phyloP scores from a whole-genome alignment of 2,329 filamentous ascomycete genomes.

The Colletotrichum zoysiae region DNA sequence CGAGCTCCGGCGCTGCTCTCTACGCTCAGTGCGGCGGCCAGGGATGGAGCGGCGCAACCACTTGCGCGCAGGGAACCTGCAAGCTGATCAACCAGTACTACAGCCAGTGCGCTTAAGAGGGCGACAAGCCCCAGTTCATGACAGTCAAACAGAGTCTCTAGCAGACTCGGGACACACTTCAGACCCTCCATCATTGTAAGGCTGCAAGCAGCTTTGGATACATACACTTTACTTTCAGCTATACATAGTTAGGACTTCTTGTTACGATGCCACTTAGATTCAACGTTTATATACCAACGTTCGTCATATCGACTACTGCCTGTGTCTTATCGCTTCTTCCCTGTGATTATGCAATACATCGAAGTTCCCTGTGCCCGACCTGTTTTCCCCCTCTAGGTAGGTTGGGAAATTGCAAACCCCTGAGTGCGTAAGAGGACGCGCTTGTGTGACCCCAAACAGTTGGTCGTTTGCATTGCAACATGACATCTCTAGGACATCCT shows the following conservation, averaged over 20 bases:
- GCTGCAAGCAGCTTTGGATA: neutral
- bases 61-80: constrained; percentile 47
- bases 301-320: neutral
- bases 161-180: neutral
- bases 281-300: constrained; percentile 1
- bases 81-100: constrained; percentile 46
- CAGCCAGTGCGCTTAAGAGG: constrained; percentile 1
- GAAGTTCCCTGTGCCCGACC: neutral
- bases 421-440: no score
- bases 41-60: constrained; percentile 46
- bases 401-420: neutral
- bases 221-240: neutral
- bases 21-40: constrained; percentile 45
- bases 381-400: neutral
- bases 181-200: neutral
- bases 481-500: neutral
- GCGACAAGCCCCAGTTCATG: neutral
- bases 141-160: neutral
- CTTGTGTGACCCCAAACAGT: neutral
- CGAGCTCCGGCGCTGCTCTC: constrained; percentile 33
- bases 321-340: neutral
- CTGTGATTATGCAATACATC: neutral
- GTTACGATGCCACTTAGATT: neutral
- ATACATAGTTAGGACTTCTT: neutral
- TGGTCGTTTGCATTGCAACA: neutral